Conservation (phyloP, 345 rosid genomes). For the Hibiscus trionum region DNA sequence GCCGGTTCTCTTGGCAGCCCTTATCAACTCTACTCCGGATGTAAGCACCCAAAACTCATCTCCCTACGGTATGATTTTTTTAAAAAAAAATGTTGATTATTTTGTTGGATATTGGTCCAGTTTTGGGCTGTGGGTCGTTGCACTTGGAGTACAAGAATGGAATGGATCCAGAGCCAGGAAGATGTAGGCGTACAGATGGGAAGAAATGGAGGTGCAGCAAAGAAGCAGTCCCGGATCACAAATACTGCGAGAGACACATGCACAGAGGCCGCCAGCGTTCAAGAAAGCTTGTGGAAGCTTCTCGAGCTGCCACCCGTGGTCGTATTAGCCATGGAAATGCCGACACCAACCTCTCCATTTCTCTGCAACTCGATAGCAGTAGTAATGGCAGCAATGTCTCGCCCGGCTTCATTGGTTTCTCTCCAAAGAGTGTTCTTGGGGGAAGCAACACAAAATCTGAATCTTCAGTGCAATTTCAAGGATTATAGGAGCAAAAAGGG, state of each 20-base stretch:
- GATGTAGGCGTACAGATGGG: slow-evolving; percentile 54
- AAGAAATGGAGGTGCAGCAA: slow-evolving; percentile 58
- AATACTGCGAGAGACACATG: slow-evolving; percentile 47
- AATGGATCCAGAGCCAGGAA: slow-evolving; percentile 39
- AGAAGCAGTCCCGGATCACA: slow-evolving; percentile 33
- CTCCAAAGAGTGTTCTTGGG: slow-evolving; percentile 5
- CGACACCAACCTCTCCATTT: slow-evolving; percentile 31
- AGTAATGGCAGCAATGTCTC: neutral
- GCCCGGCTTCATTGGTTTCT: neutral
- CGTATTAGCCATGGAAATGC: neutral
- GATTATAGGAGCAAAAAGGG: neutral
- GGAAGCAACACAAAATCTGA: neutral
- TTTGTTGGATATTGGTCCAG: slow-evolving; percentile 5
- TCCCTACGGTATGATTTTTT: neutral
- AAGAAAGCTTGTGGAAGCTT: slow-evolving; percentile 48
- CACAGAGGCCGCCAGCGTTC: slow-evolving; percentile 47
- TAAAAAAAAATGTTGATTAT: neutral
- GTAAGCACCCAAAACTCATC: slow-evolving; percentile 22
- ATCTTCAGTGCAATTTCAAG: slow-evolving; percentile 5
- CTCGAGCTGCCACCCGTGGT: neutral
- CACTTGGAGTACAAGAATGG: slow-evolving; percentile 24
- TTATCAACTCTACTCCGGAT: slow-evolving; percentile 24
- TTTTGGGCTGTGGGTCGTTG: slow-evolving; percentile 13
- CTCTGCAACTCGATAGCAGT: slow-evolving; percentile 13
- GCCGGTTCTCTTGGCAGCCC: slow-evolving; percentile 21